These are phyloP conservation scores for Fusarium graminum DNA, from an alignment of 2,329 filamentous ascomycete genomes.

Conservation along the genomic window DNA sequence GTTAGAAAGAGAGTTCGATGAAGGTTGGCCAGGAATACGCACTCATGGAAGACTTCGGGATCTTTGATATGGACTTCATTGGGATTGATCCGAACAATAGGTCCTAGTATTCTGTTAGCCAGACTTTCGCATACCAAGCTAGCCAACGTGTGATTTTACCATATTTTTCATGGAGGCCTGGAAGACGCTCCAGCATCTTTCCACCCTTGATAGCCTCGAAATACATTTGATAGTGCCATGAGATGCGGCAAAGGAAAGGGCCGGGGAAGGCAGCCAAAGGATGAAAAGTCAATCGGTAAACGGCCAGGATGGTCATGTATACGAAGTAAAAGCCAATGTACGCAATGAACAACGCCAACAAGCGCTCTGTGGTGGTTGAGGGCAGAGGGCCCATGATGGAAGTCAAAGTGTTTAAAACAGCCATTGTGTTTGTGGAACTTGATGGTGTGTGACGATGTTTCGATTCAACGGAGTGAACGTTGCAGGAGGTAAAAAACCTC, in stretches of 20 bases:
- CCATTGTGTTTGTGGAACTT: background rate
- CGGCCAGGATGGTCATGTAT: background rate
- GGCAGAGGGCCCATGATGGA: background rate
- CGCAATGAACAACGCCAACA: background rate
- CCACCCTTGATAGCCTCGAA: background rate
- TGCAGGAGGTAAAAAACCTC: background rate
- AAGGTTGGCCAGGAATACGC: background rate
- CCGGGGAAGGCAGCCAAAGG: background rate
- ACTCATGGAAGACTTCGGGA: background rate
- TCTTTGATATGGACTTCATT: background rate
- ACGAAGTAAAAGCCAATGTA: background rate
- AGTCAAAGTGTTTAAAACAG: background rate
- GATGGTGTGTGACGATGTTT: background rate
- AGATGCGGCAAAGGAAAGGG: background rate
- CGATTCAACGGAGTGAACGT: background rate
- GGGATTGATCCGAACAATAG: background rate
- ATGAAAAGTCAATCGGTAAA: background rate
- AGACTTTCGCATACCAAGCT: background rate
- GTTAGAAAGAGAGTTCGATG: background rate
- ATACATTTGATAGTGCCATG: conserved; percentile 1
- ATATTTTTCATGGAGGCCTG: background rate
- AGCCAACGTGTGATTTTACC: background rate
- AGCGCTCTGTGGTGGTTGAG: background rate
- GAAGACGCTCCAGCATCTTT: background rate
- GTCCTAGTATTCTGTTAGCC: background rate